phyloP scores from a whole-genome alignment of 345 rosid genomes.

The Citrus trifoliata region DNA sequence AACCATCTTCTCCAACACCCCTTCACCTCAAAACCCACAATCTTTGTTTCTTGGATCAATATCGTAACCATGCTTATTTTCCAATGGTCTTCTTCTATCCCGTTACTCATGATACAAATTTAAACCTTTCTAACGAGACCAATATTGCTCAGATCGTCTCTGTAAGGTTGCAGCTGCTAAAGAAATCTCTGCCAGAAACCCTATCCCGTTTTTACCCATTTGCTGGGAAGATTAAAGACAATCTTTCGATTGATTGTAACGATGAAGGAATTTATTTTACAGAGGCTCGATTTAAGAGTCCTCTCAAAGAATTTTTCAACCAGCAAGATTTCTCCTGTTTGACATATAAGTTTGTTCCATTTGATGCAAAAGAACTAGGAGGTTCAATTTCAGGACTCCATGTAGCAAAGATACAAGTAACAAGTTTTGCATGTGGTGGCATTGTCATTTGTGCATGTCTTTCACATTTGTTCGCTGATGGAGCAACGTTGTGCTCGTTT shows the following conservation, averaged over 20 bases:
- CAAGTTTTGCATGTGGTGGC: constrained; percentile 38
- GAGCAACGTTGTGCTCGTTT: constrained; percentile 33
- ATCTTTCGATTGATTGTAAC: constrained; percentile 22
- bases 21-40: constrained; percentile 18
- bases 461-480: constrained; percentile 49
- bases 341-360: constrained; percentile 16
- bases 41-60: constrained; percentile 27
- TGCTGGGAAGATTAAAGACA: constrained; percentile 23
- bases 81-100: constrained; percentile 23
- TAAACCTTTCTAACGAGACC: background rate
- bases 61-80: constrained; percentile 9
- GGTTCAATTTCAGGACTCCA: constrained; percentile 1
- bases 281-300: constrained; percentile 14
- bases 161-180: background rate
- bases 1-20: constrained; percentile 30
- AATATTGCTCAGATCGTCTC: background rate
- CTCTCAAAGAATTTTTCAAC: constrained; percentile 9
- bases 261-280: constrained; percentile 14
- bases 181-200: constrained; percentile 21
- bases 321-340: background rate
- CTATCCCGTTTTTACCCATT: constrained; percentile 18
- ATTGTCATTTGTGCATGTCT: constrained; percentile 31
- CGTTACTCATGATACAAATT: background rate
- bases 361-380: background rate
- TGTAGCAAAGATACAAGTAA: constrained; percentile 20